These are phyloP conservation scores for Lagenaria siceraria DNA, from an alignment of 306 rosid species.

Conservation along the genomic window DNA sequence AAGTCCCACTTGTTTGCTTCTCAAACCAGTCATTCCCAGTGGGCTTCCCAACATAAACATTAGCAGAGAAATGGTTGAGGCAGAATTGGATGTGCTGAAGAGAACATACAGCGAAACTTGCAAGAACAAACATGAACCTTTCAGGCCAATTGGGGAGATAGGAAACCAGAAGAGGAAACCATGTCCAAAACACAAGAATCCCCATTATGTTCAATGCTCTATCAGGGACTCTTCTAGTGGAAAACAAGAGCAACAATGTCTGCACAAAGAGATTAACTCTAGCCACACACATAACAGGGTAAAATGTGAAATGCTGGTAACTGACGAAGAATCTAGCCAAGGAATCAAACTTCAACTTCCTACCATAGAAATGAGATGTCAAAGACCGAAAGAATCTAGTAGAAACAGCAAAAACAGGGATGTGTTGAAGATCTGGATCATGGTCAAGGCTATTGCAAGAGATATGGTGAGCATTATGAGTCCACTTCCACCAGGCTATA, in stretches of 20 bases:
- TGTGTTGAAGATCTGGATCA: slow-evolving; percentile 30
- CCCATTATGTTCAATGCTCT: slow-evolving; percentile 20
- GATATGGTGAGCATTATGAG: slow-evolving; percentile 32
- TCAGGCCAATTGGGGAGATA: slow-evolving; percentile 21
- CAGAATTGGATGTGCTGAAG: slow-evolving; percentile 34
- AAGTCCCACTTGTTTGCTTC: slow-evolving; percentile 37
- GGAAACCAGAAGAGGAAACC: slow-evolving; percentile 24
- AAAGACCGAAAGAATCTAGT: slow-evolving; percentile 1
- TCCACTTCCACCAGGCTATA: slow-evolving; percentile 44
- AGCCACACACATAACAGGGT: slow-evolving; percentile 27
- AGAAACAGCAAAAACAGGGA: slow-evolving; percentile 28
- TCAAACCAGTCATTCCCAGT: slow-evolving; percentile 32
- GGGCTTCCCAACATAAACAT: slow-evolving; percentile 29
- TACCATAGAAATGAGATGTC: slow-evolving; percentile 19
- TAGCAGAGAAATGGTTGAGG: slow-evolving; percentile 41
- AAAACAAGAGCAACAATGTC: slow-evolving; percentile 19
- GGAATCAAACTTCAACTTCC: slow-evolving; percentile 17
- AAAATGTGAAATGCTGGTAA: slow-evolving; percentile 24
- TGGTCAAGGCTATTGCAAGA: slow-evolving; percentile 29
- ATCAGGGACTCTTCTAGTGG: slow-evolving; percentile 11
- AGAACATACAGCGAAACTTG: slow-evolving; percentile 23
- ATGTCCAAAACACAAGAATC: slow-evolving; percentile 24
- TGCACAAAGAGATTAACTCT: slow-evolving; percentile 23
- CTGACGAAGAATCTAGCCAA: slow-evolving; percentile 21
- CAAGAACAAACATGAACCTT: slow-evolving; percentile 19